Conservation (phyloP, 352 stramenopile species). For the Phytophthora pini region DNA sequence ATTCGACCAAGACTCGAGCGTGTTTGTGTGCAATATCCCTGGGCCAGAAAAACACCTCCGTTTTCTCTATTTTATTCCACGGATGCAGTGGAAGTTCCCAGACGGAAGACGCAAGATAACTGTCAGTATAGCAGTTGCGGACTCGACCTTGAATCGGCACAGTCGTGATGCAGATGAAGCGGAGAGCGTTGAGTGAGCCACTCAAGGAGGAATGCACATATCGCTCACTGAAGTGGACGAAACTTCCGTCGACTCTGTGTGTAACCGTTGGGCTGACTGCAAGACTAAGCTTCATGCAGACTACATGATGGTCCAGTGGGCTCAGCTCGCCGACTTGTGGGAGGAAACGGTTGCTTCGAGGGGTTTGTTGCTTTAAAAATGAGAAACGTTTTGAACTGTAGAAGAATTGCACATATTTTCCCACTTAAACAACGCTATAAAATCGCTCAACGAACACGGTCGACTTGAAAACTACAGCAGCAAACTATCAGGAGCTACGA, state of each 20-base stretch:
- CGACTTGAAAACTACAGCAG: neutral
- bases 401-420: too few species aligned
- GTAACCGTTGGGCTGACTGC: neutral
- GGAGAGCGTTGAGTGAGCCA: neutral
- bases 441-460: too few species aligned
- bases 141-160: slow-evolving; percentile 25
- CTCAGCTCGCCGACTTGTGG: neutral
- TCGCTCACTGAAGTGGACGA: neutral
- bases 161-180: slow-evolving; percentile 3
- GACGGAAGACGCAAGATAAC: slow-evolving; percentile 6
- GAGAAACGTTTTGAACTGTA: too few species aligned
- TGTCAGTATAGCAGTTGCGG: slow-evolving; percentile 22
- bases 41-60: slow-evolving; percentile 12
- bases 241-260: neutral
- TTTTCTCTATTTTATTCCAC: slow-evolving; percentile 4
- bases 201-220: neutral
- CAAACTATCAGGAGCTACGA: slow-evolving; percentile 46
- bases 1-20: neutral
- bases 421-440: too few species aligned
- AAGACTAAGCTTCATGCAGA: neutral
- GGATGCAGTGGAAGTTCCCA: neutral
- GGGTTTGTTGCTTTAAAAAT: neutral
- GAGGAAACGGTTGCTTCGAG: neutral
- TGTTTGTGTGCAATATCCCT: slow-evolving; percentile 17
- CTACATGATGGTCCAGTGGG: neutral